Evolutionary conservation across 192 early-diverging fungal genomes (phyloP).

Genomic region (Entomortierella beljakovae): DNA sequence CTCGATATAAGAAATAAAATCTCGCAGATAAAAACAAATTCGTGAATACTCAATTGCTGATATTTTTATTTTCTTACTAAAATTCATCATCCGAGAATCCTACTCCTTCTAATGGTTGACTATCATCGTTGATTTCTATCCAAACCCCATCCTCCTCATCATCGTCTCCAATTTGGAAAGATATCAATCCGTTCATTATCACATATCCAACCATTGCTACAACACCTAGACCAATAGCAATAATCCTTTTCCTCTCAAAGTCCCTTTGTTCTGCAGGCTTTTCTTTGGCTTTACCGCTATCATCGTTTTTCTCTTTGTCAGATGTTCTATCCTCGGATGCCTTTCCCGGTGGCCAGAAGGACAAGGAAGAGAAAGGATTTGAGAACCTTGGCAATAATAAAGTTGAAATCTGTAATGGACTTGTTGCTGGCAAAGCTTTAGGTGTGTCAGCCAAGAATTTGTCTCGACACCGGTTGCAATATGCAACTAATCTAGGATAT

Average conservation of each 20-base stretch:
- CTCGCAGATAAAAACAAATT: too few species aligned
- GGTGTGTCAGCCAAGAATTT: constrained; percentile 40
- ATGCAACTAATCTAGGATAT: constrained; percentile 73
- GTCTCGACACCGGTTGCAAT: constrained; percentile 67
- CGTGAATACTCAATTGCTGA: too few species aligned
- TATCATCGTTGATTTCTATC: neutral
- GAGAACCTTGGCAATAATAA: constrained; percentile 43
- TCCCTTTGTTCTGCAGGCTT: constrained; percentile 44
- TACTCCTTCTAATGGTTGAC: neutral
- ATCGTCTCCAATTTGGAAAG: constrained; percentile 46
- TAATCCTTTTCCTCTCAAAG: constrained; percentile 64
- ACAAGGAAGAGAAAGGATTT: constrained; percentile 34
- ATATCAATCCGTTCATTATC: constrained; percentile 70
- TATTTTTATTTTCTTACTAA: too few species aligned
- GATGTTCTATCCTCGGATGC: neutral
- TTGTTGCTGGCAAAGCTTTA: constrained; percentile 17
- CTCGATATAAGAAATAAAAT: too few species aligned
- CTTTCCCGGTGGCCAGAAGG: constrained; percentile 24
- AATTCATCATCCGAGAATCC: neutral
- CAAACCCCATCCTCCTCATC: neutral
- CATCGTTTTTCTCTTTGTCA: constrained; percentile 8
- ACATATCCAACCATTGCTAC: constrained; percentile 62
- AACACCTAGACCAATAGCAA: constrained; percentile 59
- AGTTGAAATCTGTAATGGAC: neutral
- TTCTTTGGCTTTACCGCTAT: constrained; percentile 31